A percentile compares a stretch with the other conserved stretches of the same genome.
phyloP scores from a whole-genome alignment of 2,329 filamentous ascomycete species.

The Plectosphaerella plurivora region DNA sequence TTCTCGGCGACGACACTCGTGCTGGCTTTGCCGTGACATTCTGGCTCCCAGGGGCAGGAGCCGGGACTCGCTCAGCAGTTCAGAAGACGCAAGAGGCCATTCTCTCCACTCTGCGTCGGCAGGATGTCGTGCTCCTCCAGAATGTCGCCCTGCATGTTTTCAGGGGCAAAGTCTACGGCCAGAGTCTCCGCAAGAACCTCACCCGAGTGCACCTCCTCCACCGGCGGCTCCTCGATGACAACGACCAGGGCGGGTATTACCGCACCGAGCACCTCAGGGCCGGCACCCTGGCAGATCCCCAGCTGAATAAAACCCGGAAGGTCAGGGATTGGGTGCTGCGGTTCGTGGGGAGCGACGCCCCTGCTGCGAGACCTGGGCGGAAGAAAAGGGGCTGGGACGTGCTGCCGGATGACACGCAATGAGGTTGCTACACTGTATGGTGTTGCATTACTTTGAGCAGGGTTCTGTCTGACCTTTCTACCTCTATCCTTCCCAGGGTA shows the following conservation, averaged over 20 bases:
- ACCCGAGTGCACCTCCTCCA: slow-evolving; percentile 67
- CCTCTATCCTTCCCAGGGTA: not conserved
- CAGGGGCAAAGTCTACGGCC: slow-evolving; percentile 73
- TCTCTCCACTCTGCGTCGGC: slow-evolving; percentile 47
- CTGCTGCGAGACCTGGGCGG: slow-evolving; percentile 4
- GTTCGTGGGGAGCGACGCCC: slow-evolving; percentile 53
- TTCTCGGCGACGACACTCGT: slow-evolving; percentile 81
- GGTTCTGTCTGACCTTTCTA: not conserved
- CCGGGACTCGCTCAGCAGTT: not conserved
- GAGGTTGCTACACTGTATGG: slow-evolving; percentile 1
- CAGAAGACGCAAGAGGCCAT: slow-evolving; percentile 18
- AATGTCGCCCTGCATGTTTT: slow-evolving; percentile 78
- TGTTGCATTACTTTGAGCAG: not conserved
- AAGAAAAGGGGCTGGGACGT: slow-evolving; percentile 26
- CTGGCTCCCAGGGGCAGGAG: slow-evolving; percentile 56
- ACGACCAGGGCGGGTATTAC: slow-evolving; percentile 54
- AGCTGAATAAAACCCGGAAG: slow-evolving; percentile 58
- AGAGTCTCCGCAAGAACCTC: slow-evolving; percentile 68
- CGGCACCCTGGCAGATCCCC: slow-evolving; percentile 30
- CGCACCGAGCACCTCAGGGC: slow-evolving; percentile 39
- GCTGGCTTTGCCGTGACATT: slow-evolving; percentile 79
- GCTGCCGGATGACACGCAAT: slow-evolving; percentile 37
- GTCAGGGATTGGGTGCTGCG: slow-evolving; percentile 72
- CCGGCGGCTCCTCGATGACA: slow-evolving; percentile 45
- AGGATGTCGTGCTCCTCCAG: slow-evolving; percentile 74